Evolutionary conservation across 179 eudicot genomes (phyloP), one percentile per base, ranked within the genome.

Genomic region (Silene noctiflora): DNA sequence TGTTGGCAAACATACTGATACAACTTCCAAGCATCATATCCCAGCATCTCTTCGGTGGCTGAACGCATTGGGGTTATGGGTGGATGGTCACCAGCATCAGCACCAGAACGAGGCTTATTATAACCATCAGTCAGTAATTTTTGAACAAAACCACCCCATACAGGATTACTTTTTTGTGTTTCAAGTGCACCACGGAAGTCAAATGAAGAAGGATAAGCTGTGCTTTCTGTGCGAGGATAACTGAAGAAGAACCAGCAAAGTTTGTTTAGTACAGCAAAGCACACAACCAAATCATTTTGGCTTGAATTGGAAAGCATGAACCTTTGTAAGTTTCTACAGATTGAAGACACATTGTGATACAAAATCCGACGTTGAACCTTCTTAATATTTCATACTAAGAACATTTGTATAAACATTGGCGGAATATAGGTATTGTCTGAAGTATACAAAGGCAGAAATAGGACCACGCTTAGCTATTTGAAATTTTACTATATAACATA

Each of bases 161-260:
- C 58, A 79, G 94, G 90, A 87, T 84, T 92, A 78, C 71, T 78
- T 24, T 33, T 80, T 69, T 85, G 87, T 69, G 85, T 80, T 76
- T 80, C 94, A 81, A 94, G 96, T 44, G 87, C 83, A 72, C 91
- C 89, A 82, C 84, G 88, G 76, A 89, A 94, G 73, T 94, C 98
- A 82, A 92, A 94, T 4, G 98, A 92, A 63, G 92, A 82, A 82
- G 98, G 98, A 77, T 94, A 94, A 71, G 98, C 91, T 69, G 98
- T 90, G 85, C 98, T 94, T 84, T 94, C 98, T 62, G 98, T 94
- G 11, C 98, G 92, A 69, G 98, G 98, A 87, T 94, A 94, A 82
- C 98, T 94, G 84, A 24, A 80, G 67, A 65, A 65, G 39, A 65
- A 76, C 75, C 75, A 75, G 12, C 44, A 67, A 14, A 75, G 27